phyloP scores from a whole-genome alignment of 2,329 filamentous ascomycete genomes.

The Fusarium verticillioides region DNA sequence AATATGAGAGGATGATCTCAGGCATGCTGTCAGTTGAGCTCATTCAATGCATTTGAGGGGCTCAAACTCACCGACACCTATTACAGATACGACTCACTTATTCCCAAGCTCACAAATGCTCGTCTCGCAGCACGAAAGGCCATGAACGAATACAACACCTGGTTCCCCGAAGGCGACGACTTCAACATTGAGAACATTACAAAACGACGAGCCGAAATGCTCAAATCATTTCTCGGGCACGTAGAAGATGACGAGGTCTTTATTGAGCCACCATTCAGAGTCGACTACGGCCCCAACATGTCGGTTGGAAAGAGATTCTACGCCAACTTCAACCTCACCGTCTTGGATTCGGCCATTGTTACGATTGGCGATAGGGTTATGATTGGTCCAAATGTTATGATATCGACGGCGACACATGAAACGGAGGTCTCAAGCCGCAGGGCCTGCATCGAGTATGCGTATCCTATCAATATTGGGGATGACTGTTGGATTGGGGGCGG shows the following conservation, averaged over 20 bases:
- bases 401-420: conserved; percentile 64
- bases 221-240: conserved; percentile 58
- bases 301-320: conserved; percentile 68
- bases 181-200: neutral
- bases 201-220: conserved; percentile 47
- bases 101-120: conserved; percentile 55
- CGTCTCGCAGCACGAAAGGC: conserved; percentile 61
- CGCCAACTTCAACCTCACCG: conserved; percentile 62
- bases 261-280: conserved; percentile 67
- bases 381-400: conserved; percentile 63
- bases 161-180: conserved; percentile 54
- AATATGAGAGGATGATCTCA: conserved; percentile 73
- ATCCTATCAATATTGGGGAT: conserved; percentile 59
- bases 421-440: conserved; percentile 59
- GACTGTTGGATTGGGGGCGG: conserved; percentile 78
- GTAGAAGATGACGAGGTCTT: conserved; percentile 59
- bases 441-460: conserved; percentile 61
- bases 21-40: conserved; percentile 62
- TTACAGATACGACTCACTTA: conserved; percentile 58
- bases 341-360: conserved; percentile 63
- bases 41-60: rapidly evolving
- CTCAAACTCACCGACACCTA: rapidly evolving
- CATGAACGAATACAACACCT: conserved; percentile 64
- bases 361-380: conserved; percentile 63
- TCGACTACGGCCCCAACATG: conserved; percentile 73